Percentiles rank a stretch among this genome's conserved stretches.
Evolutionary conservation across 139 green algal species (phyloP).

Genomic region (Closterium sp.): DNA sequence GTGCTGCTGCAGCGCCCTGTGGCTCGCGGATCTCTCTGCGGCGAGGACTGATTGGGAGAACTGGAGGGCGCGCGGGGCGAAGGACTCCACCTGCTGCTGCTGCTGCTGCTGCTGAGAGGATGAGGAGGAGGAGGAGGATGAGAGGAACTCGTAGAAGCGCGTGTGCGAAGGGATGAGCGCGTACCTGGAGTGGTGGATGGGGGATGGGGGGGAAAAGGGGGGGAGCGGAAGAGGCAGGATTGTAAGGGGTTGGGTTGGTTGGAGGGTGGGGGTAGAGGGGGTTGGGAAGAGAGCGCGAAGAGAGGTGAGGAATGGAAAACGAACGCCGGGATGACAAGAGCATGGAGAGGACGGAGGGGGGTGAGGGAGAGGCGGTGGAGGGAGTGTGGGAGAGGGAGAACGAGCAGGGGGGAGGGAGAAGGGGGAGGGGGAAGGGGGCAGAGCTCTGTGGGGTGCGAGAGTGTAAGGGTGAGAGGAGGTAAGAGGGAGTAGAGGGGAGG

Average conservation of each 20-base stretch:
- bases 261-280: not conserved
- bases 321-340: too few species aligned
- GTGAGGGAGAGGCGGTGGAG: not conserved
- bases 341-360: too few species aligned
- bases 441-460: too few species aligned
- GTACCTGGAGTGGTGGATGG: not conserved
- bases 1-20: not conserved
- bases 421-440: too few species aligned
- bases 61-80: not conserved
- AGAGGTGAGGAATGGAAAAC: not conserved
- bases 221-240: not conserved
- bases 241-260: not conserved
- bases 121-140: too few species aligned
- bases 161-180: not conserved
- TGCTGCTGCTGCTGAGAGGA: not conserved
- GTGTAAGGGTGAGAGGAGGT: not conserved
- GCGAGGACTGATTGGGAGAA: not conserved
- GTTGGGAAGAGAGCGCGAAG: not conserved
- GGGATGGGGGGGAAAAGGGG: not conserved
- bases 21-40: not conserved
- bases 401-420: too few species aligned
- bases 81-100: not conserved
- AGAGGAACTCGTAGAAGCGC: not conserved
- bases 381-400: not conserved
- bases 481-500: not conserved